Conservation (phyloP, 2,329 filamentous ascomycete species). For the Diaporthe vaccinii region DNA sequence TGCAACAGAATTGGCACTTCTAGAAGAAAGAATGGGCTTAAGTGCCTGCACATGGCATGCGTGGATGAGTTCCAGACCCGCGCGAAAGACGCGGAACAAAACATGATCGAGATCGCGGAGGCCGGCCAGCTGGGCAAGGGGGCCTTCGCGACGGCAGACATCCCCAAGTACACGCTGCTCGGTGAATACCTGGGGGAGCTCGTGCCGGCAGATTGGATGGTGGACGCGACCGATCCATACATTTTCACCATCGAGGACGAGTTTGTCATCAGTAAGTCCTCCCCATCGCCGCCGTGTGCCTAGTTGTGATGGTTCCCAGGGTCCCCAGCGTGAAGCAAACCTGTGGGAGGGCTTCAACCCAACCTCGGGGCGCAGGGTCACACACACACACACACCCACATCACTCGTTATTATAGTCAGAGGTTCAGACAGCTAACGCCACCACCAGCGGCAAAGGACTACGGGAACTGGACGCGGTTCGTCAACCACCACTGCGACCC, state of each 20-base stretch:
- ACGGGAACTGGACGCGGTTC: conserved; percentile 14
- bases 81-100: too few species aligned
- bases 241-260: not conserved
- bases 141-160: conserved; percentile 2
- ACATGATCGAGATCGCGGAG: not conserved
- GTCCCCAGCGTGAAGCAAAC: not conserved
- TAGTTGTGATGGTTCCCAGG: not conserved
- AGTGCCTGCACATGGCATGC: not conserved
- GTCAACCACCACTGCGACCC: conserved; percentile 22
- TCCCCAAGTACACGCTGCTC: not conserved
- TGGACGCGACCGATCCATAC: not conserved
- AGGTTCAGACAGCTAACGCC: not conserved
- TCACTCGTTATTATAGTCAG: not conserved
- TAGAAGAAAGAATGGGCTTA: accelerated
- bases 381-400: not conserved
- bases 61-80: not conserved
- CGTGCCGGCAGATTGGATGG: not conserved
- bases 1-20: not conserved
- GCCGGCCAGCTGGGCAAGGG: conserved; percentile 1
- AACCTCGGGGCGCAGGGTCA: not conserved
- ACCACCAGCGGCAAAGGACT: not conserved
- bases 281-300: not conserved
- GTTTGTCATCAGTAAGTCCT: not conserved
- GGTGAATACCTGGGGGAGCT: conserved; percentile 32
- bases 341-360: not conserved